Evolutionary conservation across 202 grass and related monocot species (phyloP), one percentile per base, ranked within the genome.

Genomic region (Musa balbisiana): DNA sequence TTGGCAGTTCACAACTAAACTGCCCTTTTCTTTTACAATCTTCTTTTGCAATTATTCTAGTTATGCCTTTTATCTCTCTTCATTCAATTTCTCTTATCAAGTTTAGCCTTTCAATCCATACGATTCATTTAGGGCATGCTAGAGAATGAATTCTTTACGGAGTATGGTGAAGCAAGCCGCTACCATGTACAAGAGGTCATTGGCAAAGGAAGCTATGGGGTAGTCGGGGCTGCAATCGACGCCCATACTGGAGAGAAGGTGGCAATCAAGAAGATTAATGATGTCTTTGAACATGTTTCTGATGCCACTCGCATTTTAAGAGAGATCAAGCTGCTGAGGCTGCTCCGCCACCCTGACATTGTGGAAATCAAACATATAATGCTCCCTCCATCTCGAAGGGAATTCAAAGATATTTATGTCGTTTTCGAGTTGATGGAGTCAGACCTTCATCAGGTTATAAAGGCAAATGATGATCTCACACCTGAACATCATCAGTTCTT

Each of bases 401-500:
- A 92, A 78, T 96, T 96, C 25, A 87, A 73, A 67, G 89, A 92
- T 79, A 92, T 96, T 67, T 96, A 82, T 72, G 78, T 96, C 62
- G 65, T 96, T 78, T 96, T 96, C 71, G 92, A 96, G 80, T 80
- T 96, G 71, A 96, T 96, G 92, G 92, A 96, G 64, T 92, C 89
- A 49, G 92, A 96, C 68, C 82, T 92, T 80, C 92, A 96, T 79
- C 89, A 96, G 81, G 92, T 96, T 73, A 96, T 96, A 69, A 96
- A 88, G 74, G 87, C 92, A 63, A 96, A 96, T 78, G 84, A 90
- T 74, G 89, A 96, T 75, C 89, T 96, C 59, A 80, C 87, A 17
- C 79, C 89, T 10, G 92, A 96, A 77, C 89, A 96, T 83, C 85
- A 88, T 55, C 92, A 90, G 82, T 88, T 96, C 78, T 96, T 96